Evolutionary conservation across 148 eudicot genomes (phyloP), one percentile per base, ranked within the genome.

Genomic region (Agrostemma githago): DNA sequence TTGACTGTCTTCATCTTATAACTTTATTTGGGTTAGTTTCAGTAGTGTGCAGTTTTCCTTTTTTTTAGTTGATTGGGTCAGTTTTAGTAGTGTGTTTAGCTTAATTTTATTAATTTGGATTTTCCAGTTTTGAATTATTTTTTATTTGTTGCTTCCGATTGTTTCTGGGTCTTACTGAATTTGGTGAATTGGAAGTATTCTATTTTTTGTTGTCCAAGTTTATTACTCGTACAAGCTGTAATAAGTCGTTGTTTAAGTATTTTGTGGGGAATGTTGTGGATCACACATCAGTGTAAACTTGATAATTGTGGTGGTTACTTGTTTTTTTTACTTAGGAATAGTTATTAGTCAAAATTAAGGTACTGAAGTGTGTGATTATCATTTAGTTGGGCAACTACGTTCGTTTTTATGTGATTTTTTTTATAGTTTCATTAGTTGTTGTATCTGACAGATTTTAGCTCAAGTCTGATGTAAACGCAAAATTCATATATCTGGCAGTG

Each of bases 391-490:
- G 14, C 39, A 9, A 62, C 4, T 43, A 46, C 5, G 39, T 8
- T 76, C 17, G 3, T 14, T 78, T 65, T 20, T 19, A 3, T 67
- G 67, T 20, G 38, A 5, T 15, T 69, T 5, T 68, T 68, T 42
- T 4, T 14, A 26, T 26, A 54, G 44, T 43, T 78, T 46, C 57
- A 61, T 68, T 63, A 62, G 66, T 62, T 73, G 77, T 75, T 79
- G 34, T 79, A 63, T 68, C 70, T 79, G 51, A 61, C 82, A 74
- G 78, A 76, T 79, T 5, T 74, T 70, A 63, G 71, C 71, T 63
- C 48, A 74, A 66, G 70, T 69, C 14, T 65, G 76, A 58, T 72
- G 73, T 34, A 67, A 61, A 58, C 40, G 21, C 11, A 39, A 10
- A 38, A 42, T 41, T 64, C 48, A 20, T 66, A 72, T 74, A 43